Evolutionary conservation across 2,329 filamentous ascomycete genomes (phyloP).

Genomic region (Fulvia fulva): DNA sequence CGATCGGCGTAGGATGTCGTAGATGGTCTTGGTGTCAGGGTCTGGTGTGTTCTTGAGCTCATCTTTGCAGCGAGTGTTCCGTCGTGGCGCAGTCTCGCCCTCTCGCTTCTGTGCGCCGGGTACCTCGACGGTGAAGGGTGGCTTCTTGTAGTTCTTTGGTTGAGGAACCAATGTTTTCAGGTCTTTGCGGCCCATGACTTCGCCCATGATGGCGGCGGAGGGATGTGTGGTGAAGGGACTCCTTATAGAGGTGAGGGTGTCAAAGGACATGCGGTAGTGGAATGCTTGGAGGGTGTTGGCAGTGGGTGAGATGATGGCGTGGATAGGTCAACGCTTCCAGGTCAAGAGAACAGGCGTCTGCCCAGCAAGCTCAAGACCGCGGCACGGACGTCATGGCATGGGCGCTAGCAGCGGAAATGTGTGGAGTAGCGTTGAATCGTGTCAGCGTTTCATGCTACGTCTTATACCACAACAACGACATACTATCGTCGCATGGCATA

Average conservation of each 20-base stretch:
- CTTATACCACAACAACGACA: not conserved
- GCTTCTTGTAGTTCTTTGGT: conserved; percentile 54
- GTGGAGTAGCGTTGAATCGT: not conserved
- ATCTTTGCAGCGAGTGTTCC: conserved; percentile 68
- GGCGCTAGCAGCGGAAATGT: not conserved
- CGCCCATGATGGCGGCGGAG: conserved; percentile 26
- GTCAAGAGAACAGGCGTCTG: not conserved
- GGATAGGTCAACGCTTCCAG: not conserved
- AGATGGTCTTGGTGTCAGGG: conserved; percentile 70
- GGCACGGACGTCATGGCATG: not conserved
- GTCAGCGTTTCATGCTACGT: not conserved
- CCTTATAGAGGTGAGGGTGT: conserved; percentile 5
- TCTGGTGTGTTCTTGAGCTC: conserved; percentile 63
- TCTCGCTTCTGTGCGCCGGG: conserved; percentile 64
- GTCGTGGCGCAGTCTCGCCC: conserved; percentile 80
- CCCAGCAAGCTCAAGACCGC: not conserved
- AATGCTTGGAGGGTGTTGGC: not conserved
- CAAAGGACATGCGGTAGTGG: conserved; percentile 20
- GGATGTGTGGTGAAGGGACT: conserved; percentile 1
- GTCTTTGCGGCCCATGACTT: conserved; percentile 37
- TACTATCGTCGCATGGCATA: not conserved
- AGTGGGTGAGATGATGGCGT: not conserved
- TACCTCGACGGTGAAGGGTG: conserved; percentile 71
- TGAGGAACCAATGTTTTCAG: conserved; percentile 48
- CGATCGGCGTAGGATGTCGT: conserved; percentile 70